phyloP scores from a whole-genome alignment of 176 grass and related monocot species.

The Microstegium vimineum region DNA sequence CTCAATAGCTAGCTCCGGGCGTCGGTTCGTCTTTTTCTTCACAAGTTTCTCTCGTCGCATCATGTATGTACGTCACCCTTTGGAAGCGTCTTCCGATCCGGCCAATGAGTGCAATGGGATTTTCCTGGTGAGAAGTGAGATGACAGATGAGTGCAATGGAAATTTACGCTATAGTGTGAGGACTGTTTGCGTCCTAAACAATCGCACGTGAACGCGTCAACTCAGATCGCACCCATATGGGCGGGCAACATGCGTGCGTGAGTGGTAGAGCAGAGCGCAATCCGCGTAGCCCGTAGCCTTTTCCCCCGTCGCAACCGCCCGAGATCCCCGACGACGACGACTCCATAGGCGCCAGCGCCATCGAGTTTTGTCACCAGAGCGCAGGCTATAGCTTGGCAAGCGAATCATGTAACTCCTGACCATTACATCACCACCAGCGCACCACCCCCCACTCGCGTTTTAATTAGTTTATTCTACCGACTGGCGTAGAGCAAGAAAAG shows the following conservation, averaged over 20 bases:
- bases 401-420: background rate
- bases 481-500: background rate
- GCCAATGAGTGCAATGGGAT: background rate
- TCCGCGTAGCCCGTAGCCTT: background rate
- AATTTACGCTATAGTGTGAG: background rate
- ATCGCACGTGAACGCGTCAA: slow-evolving; percentile 18
- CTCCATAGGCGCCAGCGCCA: background rate
- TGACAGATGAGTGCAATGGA: background rate
- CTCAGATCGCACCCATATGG: background rate
- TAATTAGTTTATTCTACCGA: background rate
- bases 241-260: background rate
- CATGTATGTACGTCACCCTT: background rate
- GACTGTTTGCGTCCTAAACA: background rate
- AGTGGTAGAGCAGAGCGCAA: background rate
- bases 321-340: background rate
- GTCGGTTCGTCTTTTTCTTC: background rate
- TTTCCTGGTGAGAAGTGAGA: background rate
- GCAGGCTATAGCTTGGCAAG: slow-evolving; percentile 21
- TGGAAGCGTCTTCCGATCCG: background rate
- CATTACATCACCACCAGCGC: no score
- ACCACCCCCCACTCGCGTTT: background rate
- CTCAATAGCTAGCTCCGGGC: no score
- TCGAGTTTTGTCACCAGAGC: background rate
- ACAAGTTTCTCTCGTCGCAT: background rate
- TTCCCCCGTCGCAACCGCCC: background rate